phyloP scores from a whole-genome alignment of 768 basidiomycete species.

The Naganishia onofrii region DNA sequence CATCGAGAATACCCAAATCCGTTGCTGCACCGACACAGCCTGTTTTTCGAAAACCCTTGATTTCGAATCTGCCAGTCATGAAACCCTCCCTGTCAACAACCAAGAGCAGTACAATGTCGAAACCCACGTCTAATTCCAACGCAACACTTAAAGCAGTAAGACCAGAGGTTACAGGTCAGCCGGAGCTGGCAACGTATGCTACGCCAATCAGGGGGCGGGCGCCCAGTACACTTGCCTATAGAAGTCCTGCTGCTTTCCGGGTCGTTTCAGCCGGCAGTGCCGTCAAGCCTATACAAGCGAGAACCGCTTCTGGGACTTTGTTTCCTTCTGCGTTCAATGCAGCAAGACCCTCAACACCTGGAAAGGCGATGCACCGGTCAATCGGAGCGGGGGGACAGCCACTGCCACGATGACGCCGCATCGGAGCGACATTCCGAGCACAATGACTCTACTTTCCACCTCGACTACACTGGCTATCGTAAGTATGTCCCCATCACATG shows the following conservation, averaged over 20 bases:
- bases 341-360: not conserved
- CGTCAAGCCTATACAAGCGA: not conserved
- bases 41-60: conserved; percentile 11
- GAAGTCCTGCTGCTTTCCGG: not conserved
- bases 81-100: not conserved
- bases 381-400: not conserved
- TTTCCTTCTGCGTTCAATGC: not conserved
- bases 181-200: not conserved
- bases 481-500: not conserved
- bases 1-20: conserved; percentile 16
- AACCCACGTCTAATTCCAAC: not conserved
- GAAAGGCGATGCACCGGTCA: not conserved
- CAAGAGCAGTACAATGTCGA: conserved; percentile 3
- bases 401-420: not conserved
- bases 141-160: conserved; percentile 3
- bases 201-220: conserved; percentile 6
- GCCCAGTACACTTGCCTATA: not conserved
- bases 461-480: not conserved
- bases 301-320: conserved; percentile 12
- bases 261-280: not conserved
- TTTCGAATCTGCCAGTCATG: conserved; percentile 4
- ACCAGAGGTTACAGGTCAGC: not conserved
- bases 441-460: not conserved
- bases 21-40: conserved; percentile 6
- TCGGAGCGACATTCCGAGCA: no score